Evolutionary conservation across 768 basidiomycete species (phyloP).

Genomic region (Pisolithus albus): DNA sequence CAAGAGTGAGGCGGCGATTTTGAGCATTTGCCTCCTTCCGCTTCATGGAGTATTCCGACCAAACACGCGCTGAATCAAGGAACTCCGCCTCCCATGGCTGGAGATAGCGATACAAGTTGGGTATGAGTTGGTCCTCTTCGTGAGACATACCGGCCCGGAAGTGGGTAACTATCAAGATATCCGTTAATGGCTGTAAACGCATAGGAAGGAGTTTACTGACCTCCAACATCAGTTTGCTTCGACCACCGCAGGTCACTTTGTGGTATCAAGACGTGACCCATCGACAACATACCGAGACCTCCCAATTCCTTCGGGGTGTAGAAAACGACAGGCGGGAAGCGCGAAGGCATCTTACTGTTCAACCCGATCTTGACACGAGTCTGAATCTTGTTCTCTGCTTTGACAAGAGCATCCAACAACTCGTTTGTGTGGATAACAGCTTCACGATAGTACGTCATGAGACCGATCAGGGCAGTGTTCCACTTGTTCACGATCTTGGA

Average conservation of each 20-base stretch:
- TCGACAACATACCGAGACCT: slow-evolving; percentile 97
- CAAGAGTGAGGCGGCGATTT: slow-evolving; percentile 91
- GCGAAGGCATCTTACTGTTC: slow-evolving; percentile 99
- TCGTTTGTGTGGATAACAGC: slow-evolving; percentile 98
- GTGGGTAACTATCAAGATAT: slow-evolving; percentile 64
- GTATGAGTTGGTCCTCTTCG: slow-evolving; percentile 91
- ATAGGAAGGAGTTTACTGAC: slow-evolving; percentile 27
- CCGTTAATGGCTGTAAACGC: neutral
- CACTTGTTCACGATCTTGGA: slow-evolving; percentile 99
- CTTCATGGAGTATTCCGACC: slow-evolving; percentile 99
- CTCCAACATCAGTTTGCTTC: slow-evolving; percentile 95
- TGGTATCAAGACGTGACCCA: slow-evolving; percentile 98
- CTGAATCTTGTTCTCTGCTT: slow-evolving; percentile 99
- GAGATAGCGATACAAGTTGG: slow-evolving; percentile 93
- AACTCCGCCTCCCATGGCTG: slow-evolving; percentile 99
- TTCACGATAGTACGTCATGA: slow-evolving; percentile 98
- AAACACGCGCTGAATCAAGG: slow-evolving; percentile 95
- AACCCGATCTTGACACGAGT: slow-evolving; percentile 99
- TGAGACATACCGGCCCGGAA: slow-evolving; percentile 99
- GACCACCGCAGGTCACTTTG: slow-evolving; percentile 97
- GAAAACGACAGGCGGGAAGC: slow-evolving; percentile 95
- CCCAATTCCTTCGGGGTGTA: slow-evolving; percentile 98
- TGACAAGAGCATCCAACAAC: slow-evolving; percentile 90
- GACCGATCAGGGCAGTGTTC: slow-evolving; percentile 91
- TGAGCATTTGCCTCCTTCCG: slow-evolving; percentile 99